Evolutionary conservation across 371 early-diverging fungal genomes (phyloP), one percentile per base, ranked within the genome.

Genomic region (Choanephora cucurbitarum): DNA sequence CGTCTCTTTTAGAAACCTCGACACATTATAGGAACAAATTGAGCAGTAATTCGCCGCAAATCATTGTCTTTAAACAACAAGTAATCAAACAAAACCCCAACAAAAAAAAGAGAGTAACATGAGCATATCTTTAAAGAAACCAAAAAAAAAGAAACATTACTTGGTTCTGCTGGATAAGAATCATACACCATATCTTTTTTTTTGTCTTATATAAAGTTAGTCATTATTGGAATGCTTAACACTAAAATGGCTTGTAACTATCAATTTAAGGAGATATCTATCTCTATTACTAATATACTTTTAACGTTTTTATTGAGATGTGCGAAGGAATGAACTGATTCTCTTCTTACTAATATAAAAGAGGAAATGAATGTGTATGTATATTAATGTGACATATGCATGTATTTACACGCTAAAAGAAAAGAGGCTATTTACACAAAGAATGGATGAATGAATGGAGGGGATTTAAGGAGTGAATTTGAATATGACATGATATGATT

Each of bases 401-500:
- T 28, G 28, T 28, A 28, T 43, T 43, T 17, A 43, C 22, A 8
- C 11, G 17, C 17, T 21, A 49, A 49, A 39, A 22, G 49, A 11
- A 22, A 51, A 34, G 19, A 23, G 11, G 15, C 33, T 37, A 28
- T 48, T 28, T 34, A 49, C 39, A 49, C 39, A 49, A 49, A 32
- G 47, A 46, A 55, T 18, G 23, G 40, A 22, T 22, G 32, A 37
- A 50, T 13, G 21, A 47, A 22, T 22, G 32, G 21, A 50, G 1
- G 21, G 17, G 18, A 40, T 11, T 14, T 21, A 24, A 41, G 28
- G 44, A 28, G 45, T 42, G 49, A 24, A 22, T 44, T 9, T 18
- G 43, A 44, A 31, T 34, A 33, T 60, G 44, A 50, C 50, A 42
- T 46, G 34, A 39, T 15, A 48, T 40, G 31, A 28, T 28, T 28